Conservation (phyloP, 306 rosid genomes). For the Cicer yamashitae region DNA sequence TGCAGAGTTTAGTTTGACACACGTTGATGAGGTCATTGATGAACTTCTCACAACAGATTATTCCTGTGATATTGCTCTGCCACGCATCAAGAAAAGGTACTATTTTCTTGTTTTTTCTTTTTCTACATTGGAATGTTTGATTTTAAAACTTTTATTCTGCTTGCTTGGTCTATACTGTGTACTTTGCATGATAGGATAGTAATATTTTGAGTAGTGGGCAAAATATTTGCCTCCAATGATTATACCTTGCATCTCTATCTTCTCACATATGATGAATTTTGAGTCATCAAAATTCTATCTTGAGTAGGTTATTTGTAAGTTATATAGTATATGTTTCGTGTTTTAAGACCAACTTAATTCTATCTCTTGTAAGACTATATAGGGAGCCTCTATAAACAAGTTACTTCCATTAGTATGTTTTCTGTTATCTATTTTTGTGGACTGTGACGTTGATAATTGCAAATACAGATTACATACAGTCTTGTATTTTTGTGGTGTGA, state of each 20-base stretch:
- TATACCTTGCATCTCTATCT: constrained; percentile 6
- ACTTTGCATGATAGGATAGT: not conserved
- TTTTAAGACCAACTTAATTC: not conserved
- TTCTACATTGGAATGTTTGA: not conserved
- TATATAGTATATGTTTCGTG: not conserved
- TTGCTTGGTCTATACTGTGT: not conserved
- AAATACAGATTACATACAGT: not conserved
- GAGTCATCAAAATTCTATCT: not conserved
- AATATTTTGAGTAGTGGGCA: not conserved
- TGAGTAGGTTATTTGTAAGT: not conserved
- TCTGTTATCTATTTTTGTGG: not conserved
- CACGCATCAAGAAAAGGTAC: constrained; percentile 86
- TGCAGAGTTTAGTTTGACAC: constrained; percentile 79
- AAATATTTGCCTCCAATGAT: not conserved
- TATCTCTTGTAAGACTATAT: not conserved
- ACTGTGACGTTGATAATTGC: constrained; percentile 8
- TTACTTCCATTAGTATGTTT: too few species aligned
- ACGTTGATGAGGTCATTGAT: constrained; percentile 96
- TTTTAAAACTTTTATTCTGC: not conserved
- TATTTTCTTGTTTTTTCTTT: not conserved
- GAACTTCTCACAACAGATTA: constrained; percentile 90
- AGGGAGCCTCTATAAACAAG: too few species aligned
- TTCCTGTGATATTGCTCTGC: constrained; percentile 93
- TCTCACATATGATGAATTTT: not conserved
- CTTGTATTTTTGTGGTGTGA: not conserved